Base-by-base conservation (phyloP, 2,329 filamentous ascomycete species). In the Tolypocladium ovalisporum region DNA sequence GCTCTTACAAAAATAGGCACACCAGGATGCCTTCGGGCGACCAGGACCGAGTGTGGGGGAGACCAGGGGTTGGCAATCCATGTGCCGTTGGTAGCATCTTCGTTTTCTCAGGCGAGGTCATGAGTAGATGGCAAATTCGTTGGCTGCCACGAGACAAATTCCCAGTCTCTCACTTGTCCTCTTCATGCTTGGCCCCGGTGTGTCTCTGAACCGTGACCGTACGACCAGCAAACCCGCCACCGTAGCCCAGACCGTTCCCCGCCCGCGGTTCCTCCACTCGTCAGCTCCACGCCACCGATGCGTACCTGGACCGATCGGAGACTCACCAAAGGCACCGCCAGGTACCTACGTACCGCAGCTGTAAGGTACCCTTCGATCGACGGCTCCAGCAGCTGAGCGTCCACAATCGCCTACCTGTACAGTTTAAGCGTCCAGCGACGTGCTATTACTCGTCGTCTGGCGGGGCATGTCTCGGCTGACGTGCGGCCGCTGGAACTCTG, bases 231-330 rank as follows among this genome's bases (percentile, higher is more conserved):
- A n/a, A 13, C 19, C 9, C 10, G 29, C 17, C 27, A n/a, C 7
- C 2, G 47, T 32, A n/a, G 47, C 17, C 47, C 7, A 19, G 4
- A 32, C 7, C 10, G 0, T 12, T 22, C 19, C 19, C 47, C 27
- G 19, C 47, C 15, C 47, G 13, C 47, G 13, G 3, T 15, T 24
- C 54, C 39, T 44, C 54, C 54, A 34, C 39, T 19, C 22, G 12
- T 22, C 37, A 36, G 54, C 54, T 55, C 29, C 37, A 19, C 54
- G 54, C 54, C 54, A 55, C 54, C 39, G 54, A 55, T 55, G 54
- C 37, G 54, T 55, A 37, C 54, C 54, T 55, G 54, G 54, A 36
- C 39, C 29, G 54, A 55, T 42, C 37, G 39, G 19, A 32, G 22
- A 34, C 39, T 39, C 40, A 47, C 22, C 12, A 24, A 36, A 54